Conservation (phyloP, 2,329 filamentous ascomycete species). For the Dactylonectria macrodidyma region DNA sequence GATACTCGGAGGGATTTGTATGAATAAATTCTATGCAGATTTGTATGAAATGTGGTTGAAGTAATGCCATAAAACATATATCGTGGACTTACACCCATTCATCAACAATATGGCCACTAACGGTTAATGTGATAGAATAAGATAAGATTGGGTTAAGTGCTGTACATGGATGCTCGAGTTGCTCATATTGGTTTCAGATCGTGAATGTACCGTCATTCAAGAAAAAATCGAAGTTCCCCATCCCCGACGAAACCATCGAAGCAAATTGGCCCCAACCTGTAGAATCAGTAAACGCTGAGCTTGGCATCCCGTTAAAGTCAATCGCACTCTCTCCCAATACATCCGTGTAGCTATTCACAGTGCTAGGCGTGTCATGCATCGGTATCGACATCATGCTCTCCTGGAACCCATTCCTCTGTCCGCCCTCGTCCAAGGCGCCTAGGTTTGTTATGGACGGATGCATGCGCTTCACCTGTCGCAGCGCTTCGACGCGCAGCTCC, state of each 20-base stretch:
- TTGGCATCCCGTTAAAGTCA: conserved; percentile 44
- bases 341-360: conserved; percentile 41
- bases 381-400: background rate
- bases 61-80: too few species aligned
- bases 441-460: conserved; percentile 32
- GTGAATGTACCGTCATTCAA: conserved; percentile 40
- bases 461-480: conserved; percentile 40
- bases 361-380: conserved; percentile 35
- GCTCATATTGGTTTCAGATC: conserved; percentile 6
- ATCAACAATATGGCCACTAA: too few species aligned
- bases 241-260: conserved; percentile 44
- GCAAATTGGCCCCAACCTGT: conserved; percentile 46
- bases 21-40: too few species aligned
- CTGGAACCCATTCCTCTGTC: conserved; percentile 35
- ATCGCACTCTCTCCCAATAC: conserved; percentile 37
- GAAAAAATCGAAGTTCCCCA: conserved; percentile 46
- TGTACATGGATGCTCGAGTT: too few species aligned
- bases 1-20: too few species aligned
- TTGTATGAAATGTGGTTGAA: too few species aligned
- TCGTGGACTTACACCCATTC: too few species aligned
- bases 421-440: conserved; percentile 8
- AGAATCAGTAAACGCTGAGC: conserved; percentile 33
- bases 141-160: too few species aligned
- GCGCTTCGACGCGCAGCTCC: conserved; percentile 41
- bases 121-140: too few species aligned